Evolutionary conservation across 2,329 filamentous ascomycete species (phyloP).

Genomic region (Trichothecium roseum): DNA sequence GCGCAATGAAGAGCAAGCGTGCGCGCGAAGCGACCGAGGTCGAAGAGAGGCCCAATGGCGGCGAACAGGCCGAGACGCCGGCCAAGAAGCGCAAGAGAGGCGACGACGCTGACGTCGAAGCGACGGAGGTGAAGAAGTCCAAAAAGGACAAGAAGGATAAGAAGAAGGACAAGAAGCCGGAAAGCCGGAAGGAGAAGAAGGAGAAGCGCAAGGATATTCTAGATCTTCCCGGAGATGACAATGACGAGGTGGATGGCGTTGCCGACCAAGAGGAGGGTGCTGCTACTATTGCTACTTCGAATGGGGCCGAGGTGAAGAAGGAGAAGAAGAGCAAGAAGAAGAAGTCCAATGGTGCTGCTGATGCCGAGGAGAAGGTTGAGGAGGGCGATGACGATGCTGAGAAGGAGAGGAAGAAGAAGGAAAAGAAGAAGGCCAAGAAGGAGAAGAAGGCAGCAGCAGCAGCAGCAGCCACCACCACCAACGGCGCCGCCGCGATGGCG

Average conservation of each 20-base stretch:
- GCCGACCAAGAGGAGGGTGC: conserved; percentile 11
- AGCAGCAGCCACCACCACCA: conserved; percentile 20
- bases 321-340: conserved; percentile 13
- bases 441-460: conserved; percentile 4
- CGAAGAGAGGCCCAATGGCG: conserved; percentile 16
- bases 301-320: conserved; percentile 18
- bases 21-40: conserved; percentile 20
- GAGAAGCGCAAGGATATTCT: conserved; percentile 27
- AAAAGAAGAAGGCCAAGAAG: conserved; percentile 20
- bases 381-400: conserved; percentile 1
- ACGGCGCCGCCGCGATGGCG: conserved; percentile 4
- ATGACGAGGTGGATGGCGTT: conserved; percentile 13
- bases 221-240: conserved; percentile 23
- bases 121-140: conserved; percentile 16
- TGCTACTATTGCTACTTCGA: conserved; percentile 9
- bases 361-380: conserved; percentile 11
- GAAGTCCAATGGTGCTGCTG: conserved; percentile 12
- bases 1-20: conserved; percentile 30
- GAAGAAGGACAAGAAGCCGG: conserved; percentile 13
- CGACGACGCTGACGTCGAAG: conserved; percentile 12
- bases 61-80: conserved; percentile 10
- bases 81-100: conserved; percentile 14
- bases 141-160: conserved; percentile 24
- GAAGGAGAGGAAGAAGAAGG: conserved; percentile 10
- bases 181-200: conserved; percentile 28